Percentiles rank a stretch among this genome's conserved stretches.
Conservation (phyloP, 192 early-diverging fungal genomes). For the Coemansia sp. region DNA sequence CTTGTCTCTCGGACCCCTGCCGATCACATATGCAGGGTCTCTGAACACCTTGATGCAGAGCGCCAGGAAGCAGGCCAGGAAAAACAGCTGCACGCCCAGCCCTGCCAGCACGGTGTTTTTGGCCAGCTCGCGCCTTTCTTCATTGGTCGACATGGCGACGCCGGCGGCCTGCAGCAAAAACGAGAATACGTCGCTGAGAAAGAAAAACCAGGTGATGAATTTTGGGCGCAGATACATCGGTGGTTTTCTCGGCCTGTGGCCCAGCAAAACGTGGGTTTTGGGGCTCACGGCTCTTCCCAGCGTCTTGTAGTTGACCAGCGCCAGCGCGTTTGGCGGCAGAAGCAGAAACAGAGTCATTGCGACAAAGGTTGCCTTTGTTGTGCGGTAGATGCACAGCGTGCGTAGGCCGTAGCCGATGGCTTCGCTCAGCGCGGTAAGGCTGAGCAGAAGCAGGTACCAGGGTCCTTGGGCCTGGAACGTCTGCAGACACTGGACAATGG, state of each 20-base stretch:
- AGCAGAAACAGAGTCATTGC: slow-evolving; percentile 37
- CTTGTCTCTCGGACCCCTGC: slow-evolving; percentile 5
- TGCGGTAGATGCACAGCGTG: slow-evolving; percentile 25
- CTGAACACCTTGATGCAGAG: slow-evolving; percentile 8
- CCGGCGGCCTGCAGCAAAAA: slow-evolving; percentile 35
- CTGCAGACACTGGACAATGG: slow-evolving; percentile 8
- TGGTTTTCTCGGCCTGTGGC: neutral
- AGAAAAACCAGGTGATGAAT: slow-evolving; percentile 45
- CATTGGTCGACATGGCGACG: slow-evolving; percentile 24
- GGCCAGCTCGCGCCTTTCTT: slow-evolving; percentile 9
- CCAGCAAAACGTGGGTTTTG: too few relatives aligned
- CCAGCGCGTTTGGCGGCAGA: slow-evolving; percentile 38
- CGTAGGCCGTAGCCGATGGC: slow-evolving; percentile 34
- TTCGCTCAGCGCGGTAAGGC: slow-evolving; percentile 24
- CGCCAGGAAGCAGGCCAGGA: slow-evolving; percentile 22
- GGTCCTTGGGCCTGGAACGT: slow-evolving; percentile 8
- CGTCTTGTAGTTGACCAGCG: slow-evolving; percentile 44
- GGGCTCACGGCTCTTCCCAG: slow-evolving; percentile 18
- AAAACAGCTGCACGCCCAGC: slow-evolving; percentile 21
- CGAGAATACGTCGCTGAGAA: slow-evolving; percentile 34
- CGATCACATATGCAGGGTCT: slow-evolving; percentile 3
- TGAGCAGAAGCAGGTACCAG: slow-evolving; percentile 11
- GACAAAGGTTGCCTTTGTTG: slow-evolving; percentile 17
- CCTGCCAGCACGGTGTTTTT: slow-evolving; percentile 31
- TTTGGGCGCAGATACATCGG: slow-evolving; percentile 15